Base-by-base conservation (phyloP, 345 rosid genomes). In the Melaleuca alternifolia region DNA sequence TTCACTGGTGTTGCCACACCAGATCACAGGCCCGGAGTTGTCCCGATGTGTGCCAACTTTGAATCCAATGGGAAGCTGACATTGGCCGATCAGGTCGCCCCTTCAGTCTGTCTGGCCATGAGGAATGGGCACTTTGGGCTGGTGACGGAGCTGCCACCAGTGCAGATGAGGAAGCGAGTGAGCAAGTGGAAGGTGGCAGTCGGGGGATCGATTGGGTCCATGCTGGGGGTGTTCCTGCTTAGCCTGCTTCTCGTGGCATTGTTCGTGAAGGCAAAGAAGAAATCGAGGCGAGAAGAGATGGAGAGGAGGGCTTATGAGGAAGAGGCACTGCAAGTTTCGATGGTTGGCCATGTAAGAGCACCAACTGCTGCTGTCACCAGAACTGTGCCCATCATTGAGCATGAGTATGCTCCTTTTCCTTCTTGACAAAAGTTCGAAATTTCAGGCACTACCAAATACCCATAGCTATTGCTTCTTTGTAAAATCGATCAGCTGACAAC, bases 241-340 rank as follows among this genome's bases (percentile, higher is more conserved):
- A 96, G 94, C 26, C 41, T 96, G 92, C 94, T 97, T 84, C 83
- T 94, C 86, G 94, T 90, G 86, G 97, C 95, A 1, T 92, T 93
- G 87, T 88, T 95, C 77, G 95, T 92, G 46, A 93, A 95, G 89
- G 98, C 92, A 54, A 95, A 93, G 93, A 95, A 92, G 92, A 97
- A 91, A 86, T 94, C 93, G 11, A 94, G 89, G 90, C 93, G 93
- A 91, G 97, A 91, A 83, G 99, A 94, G 87, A 89, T 95, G 94
- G 97, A 94, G 89, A 91, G 98, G 89, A 95, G 96, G 87, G 97
- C 96, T 10, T 97, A 95, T 52, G 98, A 97, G 92, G 99, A 96
- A 89, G 98, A 97, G 89, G 99, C 98, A 61, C 87, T 95, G 33
- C 97, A 95, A 89, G 97, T 97, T 53, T 90, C 99, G 81, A 96